Conservation (phyloP, 176 grass and related monocot species). For the Cymbopogon citratus region DNA sequence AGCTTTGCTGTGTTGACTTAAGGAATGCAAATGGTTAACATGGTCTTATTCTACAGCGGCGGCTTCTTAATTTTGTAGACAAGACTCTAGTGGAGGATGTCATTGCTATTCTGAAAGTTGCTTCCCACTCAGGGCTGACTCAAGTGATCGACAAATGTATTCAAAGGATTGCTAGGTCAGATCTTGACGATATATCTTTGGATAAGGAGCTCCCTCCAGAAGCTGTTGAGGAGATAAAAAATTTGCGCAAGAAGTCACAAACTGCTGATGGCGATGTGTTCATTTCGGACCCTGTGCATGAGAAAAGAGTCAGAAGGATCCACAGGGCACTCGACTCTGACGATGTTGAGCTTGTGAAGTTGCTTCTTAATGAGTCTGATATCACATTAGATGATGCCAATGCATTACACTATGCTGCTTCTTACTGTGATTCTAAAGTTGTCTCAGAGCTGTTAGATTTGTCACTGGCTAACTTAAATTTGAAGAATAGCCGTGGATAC, state of each 20-base stretch:
- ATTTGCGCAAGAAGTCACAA: constrained; percentile 37
- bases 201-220: constrained; percentile 70
- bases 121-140: constrained; percentile 57
- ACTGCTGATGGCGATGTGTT: constrained; percentile 26
- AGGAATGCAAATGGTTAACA: not conserved
- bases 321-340: constrained; percentile 87
- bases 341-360: constrained; percentile 94
- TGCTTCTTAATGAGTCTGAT: constrained; percentile 90
- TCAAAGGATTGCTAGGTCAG: constrained; percentile 75
- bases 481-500: constrained; percentile 75
- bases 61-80: constrained; percentile 90
- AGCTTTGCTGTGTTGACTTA: not conserved
- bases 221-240: constrained; percentile 58
- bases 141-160: constrained; percentile 62
- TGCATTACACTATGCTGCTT: constrained; percentile 82
- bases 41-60: constrained; percentile 57
- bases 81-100: constrained; percentile 89
- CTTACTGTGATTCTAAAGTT: constrained; percentile 93
- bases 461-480: constrained; percentile 68
- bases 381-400: constrained; percentile 87
- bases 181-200: constrained; percentile 75
- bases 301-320: constrained; percentile 82
- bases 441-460: constrained; percentile 74
- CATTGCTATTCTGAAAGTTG: constrained; percentile 73
- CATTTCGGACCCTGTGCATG: constrained; percentile 48